These are phyloP conservation scores for Euphorbia schlechtendalii DNA, from an alignment of 441 rosid genomes.

Conservation along the genomic window DNA sequence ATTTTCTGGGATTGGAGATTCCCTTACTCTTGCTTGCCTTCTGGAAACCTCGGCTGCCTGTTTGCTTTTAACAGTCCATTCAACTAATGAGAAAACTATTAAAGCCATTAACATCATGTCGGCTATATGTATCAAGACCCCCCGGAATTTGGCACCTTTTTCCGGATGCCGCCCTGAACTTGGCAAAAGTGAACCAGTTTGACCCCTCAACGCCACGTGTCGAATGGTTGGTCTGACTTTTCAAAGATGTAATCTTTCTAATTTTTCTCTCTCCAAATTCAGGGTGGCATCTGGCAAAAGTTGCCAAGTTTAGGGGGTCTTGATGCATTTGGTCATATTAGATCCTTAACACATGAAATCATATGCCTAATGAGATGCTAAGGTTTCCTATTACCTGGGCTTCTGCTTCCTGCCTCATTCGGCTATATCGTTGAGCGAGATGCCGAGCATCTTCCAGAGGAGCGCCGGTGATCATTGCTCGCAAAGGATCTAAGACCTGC, in stretches of 20 bases:
- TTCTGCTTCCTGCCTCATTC: slow-evolving; percentile 98
- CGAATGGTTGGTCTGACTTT: too few relatives aligned
- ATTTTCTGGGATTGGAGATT: slow-evolving; percentile 77
- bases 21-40: slow-evolving; percentile 71
- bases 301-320: too few relatives aligned
- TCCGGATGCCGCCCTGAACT: too few relatives aligned
- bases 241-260: too few relatives aligned
- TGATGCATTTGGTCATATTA: slow-evolving; percentile 14
- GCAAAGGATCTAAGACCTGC: slow-evolving; percentile 88
- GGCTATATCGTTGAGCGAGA: slow-evolving; percentile 90
- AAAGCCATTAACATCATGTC: too few relatives aligned
- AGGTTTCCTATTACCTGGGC: slow-evolving; percentile 41
- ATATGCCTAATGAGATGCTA: slow-evolving; percentile 4
- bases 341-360: not conserved
- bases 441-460: slow-evolving; percentile 93
- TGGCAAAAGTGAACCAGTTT: too few relatives aligned
- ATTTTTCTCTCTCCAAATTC: too few relatives aligned
- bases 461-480: slow-evolving; percentile 74
- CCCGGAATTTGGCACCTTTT: too few relatives aligned
- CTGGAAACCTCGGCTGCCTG: slow-evolving; percentile 68
- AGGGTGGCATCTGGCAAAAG: too few relatives aligned
- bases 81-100: slow-evolving; percentile 15
- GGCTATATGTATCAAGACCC: too few relatives aligned
- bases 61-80: slow-evolving; percentile 24
- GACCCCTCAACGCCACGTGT: too few relatives aligned